These are phyloP conservation scores for Hyphodiscus hymeniophilus DNA, from an alignment of 495 filamentous ascomycete genomes.

Conservation along the genomic window DNA sequence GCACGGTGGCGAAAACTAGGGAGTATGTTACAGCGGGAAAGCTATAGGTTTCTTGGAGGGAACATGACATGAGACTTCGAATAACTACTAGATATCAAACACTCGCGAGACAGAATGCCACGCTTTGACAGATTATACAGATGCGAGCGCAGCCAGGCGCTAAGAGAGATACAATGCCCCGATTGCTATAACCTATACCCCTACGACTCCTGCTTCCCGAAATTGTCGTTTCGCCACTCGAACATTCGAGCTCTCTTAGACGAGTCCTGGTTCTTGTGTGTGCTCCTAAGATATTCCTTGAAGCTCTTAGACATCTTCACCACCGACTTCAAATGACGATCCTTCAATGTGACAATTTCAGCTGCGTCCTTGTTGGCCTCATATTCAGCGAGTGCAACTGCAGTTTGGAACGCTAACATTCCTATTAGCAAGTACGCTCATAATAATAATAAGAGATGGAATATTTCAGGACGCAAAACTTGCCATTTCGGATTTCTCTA, in stretches of 20 bases:
- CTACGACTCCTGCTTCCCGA: too few relatives aligned
- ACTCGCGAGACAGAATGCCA: too few relatives aligned
- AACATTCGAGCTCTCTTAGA: too few relatives aligned
- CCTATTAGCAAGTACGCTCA: too few relatives aligned
- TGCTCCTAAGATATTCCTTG: constrained; percentile 13
- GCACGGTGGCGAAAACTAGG: constrained; percentile 28
- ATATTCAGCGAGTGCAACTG: constrained; percentile 21
- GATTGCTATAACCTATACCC: too few relatives aligned
- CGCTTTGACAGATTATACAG: too few relatives aligned
- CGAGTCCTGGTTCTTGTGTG: not conserved
- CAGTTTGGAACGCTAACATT: constrained; percentile 17
- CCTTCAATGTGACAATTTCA: not conserved
- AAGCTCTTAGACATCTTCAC: constrained; percentile 18
- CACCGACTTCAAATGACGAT: constrained; percentile 9
- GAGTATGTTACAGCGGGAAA: constrained; percentile 28
- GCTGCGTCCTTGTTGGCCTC: constrained; percentile 11
- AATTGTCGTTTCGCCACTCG: too few relatives aligned
- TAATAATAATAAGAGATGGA: too few relatives aligned
- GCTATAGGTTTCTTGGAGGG: not conserved
- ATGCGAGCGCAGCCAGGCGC: too few relatives aligned
- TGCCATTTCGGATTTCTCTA: constrained; percentile 11
- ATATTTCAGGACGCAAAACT: not conserved
- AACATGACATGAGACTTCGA: too few relatives aligned
- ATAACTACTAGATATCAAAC: too few relatives aligned
- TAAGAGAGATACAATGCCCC: too few relatives aligned